phyloP scores from a whole-genome alignment of 768 basidiomycete genomes.

The Pluteus cervinus region DNA sequence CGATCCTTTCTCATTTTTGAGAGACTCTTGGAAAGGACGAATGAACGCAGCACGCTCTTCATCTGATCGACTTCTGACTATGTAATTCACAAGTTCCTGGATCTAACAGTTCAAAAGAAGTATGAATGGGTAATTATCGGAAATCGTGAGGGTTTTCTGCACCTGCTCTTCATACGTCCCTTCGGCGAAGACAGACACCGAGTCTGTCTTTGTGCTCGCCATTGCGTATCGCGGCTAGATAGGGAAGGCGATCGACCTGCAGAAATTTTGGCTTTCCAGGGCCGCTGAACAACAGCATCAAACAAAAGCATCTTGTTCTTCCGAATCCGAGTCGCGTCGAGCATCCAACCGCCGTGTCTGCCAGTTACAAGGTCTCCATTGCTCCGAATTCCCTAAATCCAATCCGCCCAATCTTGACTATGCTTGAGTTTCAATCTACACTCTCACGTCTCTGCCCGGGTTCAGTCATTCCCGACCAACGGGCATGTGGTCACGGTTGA shows the following conservation, averaged over 20 bases:
- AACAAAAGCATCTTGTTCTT: conserved; percentile 16
- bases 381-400: too few species aligned
- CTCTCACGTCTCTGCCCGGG: too few species aligned
- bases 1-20: conserved; percentile 45
- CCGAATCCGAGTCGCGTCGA: too few species aligned
- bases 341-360: too few species aligned
- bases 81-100: conserved; percentile 71
- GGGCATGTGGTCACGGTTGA: too few species aligned
- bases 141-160: conserved; percentile 8
- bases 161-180: conserved; percentile 89
- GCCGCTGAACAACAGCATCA: conserved; percentile 31
- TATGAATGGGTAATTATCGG: not conserved
- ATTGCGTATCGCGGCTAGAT: conserved; percentile 33
- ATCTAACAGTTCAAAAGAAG: conserved; percentile 38
- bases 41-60: conserved; percentile 59
- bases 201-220: conserved; percentile 58
- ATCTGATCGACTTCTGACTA: conserved; percentile 60
- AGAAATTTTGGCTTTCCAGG: conserved; percentile 24
- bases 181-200: conserved; percentile 80
- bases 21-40: conserved; percentile 58
- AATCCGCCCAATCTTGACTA: too few species aligned
- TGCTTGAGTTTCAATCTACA: too few species aligned
- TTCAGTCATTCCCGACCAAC: too few species aligned
- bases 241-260: conserved; percentile 15
- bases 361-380: too few species aligned